A percentile compares a stretch with the other conserved stretches of the same genome.
phyloP scores from a whole-genome alignment of 352 stramenopile genomes.

The Pythium brachiatum region DNA sequence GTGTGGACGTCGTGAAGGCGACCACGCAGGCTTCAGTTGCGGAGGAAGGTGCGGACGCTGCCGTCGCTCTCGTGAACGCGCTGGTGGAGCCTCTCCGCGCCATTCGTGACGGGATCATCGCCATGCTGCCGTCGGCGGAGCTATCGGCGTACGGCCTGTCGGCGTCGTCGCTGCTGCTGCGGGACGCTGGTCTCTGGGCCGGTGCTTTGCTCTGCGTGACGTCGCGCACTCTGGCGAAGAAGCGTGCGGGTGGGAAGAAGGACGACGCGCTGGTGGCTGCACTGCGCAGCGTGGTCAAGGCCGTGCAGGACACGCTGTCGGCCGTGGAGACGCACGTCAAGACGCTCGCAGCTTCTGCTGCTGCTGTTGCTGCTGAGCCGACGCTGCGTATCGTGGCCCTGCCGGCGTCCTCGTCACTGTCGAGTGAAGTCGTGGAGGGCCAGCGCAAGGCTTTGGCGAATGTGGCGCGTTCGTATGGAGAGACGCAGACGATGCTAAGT shows the following conservation, averaged over 20 bases:
- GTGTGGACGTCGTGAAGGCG: constrained; percentile 21
- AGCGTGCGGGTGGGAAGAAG: constrained; percentile 66
- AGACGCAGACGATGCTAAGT: constrained; percentile 12
- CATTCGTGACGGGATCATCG: constrained; percentile 20
- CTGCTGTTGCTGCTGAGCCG: not conserved
- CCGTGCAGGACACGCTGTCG: constrained; percentile 48
- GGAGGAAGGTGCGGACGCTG: constrained; percentile 8
- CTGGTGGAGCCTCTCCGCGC: constrained; percentile 13
- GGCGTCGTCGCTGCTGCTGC: constrained; percentile 45
- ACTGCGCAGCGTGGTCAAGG: constrained; percentile 57
- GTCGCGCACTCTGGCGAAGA: constrained; percentile 47
- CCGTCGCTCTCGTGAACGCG: constrained; percentile 3
- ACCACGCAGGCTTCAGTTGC: constrained; percentile 15
- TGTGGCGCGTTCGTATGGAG: constrained; percentile 7
- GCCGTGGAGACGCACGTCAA: constrained; percentile 39
- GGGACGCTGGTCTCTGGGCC: constrained; percentile 58
- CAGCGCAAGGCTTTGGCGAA: constrained; percentile 10
- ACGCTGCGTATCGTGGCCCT: constrained; percentile 2
- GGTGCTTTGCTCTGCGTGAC: constrained; percentile 44
- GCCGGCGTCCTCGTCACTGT: not conserved
- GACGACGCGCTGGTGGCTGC: constrained; percentile 37
- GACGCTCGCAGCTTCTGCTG: constrained; percentile 25
- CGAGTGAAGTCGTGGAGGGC: constrained; percentile 41
- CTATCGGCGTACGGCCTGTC: constrained; percentile 58
- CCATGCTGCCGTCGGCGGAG: constrained; percentile 7